Base-by-base conservation (phyloP, 495 filamentous ascomycete species). In the Penicillium waksmanii region DNA sequence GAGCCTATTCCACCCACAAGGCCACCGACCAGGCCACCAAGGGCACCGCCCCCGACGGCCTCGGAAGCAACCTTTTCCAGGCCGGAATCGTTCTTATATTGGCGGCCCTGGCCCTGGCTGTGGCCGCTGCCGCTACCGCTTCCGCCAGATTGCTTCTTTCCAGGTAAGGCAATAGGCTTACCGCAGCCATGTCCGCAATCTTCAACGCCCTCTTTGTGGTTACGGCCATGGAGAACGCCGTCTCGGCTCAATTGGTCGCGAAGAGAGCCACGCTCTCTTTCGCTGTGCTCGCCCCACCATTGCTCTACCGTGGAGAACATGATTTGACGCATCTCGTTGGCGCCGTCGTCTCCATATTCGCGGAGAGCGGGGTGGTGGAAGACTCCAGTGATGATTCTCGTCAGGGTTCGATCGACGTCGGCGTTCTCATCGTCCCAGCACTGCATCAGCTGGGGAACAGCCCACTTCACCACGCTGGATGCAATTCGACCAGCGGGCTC, bases 131-230 rank as follows among this genome's bases (percentile, higher is more conserved):
- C 46, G 23, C 46, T 21, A 6, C 44, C 44, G 21, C 44, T 19
- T 3, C 46, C 15, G 46, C 43, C 18, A 33, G 69, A 71, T 43
- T 70, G 72, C 48, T 71, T 55, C 2, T 72, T 60, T 17, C 73
- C 64, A 34, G 82, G 80, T 69, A 89, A 82, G 21, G 82, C 74
- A 5, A 91, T 68, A 12, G 89, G 87, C 63, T 88, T 88, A 49
- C 91, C 88, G 65, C 91, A 95, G 46, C 92, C 92, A 71, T 96
- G 92, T 23, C 92, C 92, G 36, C 80, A 84, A 64, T 96, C 93
- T 17, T 89, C 75, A n/a, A 92, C 87, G 23, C 90, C 91, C 64
- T 91, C 87, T 67, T 89, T 92, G 71, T 96, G 92, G 68, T 96
- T 96, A 43, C 82, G 77, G 42, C 90, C 92, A 53, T 82, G 75